Evolutionary conservation across 768 basidiomycete species (phyloP).

Genomic region (Amanita subjunquillea): DNA sequence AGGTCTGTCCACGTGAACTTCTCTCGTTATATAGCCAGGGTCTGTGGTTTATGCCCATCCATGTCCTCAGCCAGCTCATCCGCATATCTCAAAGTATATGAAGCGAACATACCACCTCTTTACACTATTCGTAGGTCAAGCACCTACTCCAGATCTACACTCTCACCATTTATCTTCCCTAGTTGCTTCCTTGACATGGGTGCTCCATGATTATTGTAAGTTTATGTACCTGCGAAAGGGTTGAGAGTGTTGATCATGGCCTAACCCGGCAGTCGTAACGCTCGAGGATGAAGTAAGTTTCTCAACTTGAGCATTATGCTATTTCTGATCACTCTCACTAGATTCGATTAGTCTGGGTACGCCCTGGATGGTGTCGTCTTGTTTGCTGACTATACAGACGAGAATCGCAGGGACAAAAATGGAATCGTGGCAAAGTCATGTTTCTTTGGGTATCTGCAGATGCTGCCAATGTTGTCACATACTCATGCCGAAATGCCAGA

Average conservation of each 20-base stretch:
- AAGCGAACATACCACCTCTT: neutral
- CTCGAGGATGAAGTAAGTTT: conserved; percentile 17
- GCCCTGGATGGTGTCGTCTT: neutral
- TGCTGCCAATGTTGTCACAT: neutral
- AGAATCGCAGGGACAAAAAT: conserved; percentile 17
- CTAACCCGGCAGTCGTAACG: conserved; percentile 11
- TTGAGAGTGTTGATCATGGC: neutral
- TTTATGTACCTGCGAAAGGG: neutral
- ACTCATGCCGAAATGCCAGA: conserved; percentile 15
- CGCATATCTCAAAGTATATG: neutral
- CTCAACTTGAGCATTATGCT: too few species aligned
- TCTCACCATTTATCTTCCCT: neutral
- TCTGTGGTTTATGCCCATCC: neutral
- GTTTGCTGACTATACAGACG: neutral
- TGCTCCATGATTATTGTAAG: conserved; percentile 24
- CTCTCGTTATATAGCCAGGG: too few species aligned
- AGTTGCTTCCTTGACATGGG: conserved; percentile 21
- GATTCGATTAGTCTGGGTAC: conserved; percentile 32
- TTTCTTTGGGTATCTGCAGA: conserved; percentile 26
- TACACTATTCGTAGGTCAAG: conserved; percentile 1
- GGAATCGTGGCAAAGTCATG: conserved; percentile 25
- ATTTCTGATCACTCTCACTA: neutral
- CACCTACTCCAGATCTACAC: neutral
- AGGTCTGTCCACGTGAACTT: too few species aligned
- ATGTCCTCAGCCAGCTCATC: neutral